Evolutionary conservation across 257 asterid species (phyloP).

Genomic region (Leptodermis oblonga): DNA sequence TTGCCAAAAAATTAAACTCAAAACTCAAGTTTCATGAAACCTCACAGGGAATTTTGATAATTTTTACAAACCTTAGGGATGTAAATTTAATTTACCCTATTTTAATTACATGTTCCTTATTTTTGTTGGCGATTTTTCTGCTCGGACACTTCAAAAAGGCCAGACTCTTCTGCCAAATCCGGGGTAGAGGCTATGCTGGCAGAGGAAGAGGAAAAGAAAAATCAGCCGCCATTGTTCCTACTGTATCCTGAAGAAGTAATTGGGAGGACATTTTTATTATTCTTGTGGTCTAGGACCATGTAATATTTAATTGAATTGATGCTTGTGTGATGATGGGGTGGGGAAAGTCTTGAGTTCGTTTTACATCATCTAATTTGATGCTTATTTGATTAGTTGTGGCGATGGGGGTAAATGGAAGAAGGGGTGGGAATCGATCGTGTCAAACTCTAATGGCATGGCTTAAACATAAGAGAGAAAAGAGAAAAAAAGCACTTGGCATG

Average conservation of each 20-base stretch:
- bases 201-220: constrained; percentile 39
- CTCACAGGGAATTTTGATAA: too few relatives aligned
- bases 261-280: background rate
- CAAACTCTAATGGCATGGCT: too few relatives aligned
- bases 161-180: constrained; percentile 39
- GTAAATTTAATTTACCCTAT: too few relatives aligned
- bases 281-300: background rate
- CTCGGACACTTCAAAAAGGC: constrained; percentile 63
- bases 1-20: too few relatives aligned
- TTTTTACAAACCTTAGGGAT: too few relatives aligned
- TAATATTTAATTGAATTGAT: background rate
- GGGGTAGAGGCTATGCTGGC: constrained; percentile 37
- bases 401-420: too few relatives aligned
- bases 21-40: too few relatives aligned
- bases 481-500: too few relatives aligned
- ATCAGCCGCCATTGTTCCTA: constrained; percentile 71
- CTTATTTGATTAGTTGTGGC: background rate
- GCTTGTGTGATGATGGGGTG: background rate
- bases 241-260: constrained; percentile 28
- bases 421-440: too few relatives aligned
- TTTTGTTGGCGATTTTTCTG: constrained; percentile 61
- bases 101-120: too few relatives aligned
- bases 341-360: background rate
- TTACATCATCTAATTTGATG: background rate
- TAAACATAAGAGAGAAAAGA: too few relatives aligned